Base-by-base conservation (phyloP, 495 filamentous ascomycete genomes). In the Aeminium ludgeri region DNA sequence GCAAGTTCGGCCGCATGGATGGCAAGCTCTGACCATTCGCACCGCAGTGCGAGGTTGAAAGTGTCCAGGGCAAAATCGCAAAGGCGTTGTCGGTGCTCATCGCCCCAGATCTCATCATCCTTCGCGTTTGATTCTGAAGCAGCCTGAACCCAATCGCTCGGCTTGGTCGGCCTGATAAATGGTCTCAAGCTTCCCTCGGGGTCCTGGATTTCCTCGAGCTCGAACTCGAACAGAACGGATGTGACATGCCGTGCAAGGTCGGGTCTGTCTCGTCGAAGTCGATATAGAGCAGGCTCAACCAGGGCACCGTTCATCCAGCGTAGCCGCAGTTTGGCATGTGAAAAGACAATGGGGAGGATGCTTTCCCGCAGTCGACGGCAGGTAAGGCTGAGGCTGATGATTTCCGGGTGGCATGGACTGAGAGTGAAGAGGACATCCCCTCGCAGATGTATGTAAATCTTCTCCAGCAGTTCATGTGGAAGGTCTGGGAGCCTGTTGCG, bases 401-500 rank as follows among this genome's bases (percentile, higher is more conserved):
- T 49, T 30, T 49, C 46, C 19, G 29, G 18, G 2, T 36, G 31
- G 15, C 16, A n/a, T 6, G 36, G 46, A 11, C 23, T 20, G 11
- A 43, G 32, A 10, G 18, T 20, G n/a, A 1, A 12, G 10, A 30
- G 2, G 36, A 34, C 34, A 27, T 43, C 35, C 40, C 46, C 40
- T 23, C 44, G 35, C 3, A 49, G 46, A 23, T 49, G 36, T 29
- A 3, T 19, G 25, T 28, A 43, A n/a, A 43, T 30, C 5, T 30
- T n/a, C 12, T 49, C 40, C 6, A 49, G 40, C 6, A 49, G 30
- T 19, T 49, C 46, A 4, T 25, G 39, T 2, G 46, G 46, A 6
- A 49, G 46, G 15, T 19, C 27, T 29, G 40, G 39, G 6, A 35
- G 17, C n/a, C 30, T 25, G 23, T 25, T n/a, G n/a, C n/a, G n/a